phyloP scores from a whole-genome alignment of 2,329 filamentous ascomycete genomes.

The Rhynchosporium agropyri region DNA sequence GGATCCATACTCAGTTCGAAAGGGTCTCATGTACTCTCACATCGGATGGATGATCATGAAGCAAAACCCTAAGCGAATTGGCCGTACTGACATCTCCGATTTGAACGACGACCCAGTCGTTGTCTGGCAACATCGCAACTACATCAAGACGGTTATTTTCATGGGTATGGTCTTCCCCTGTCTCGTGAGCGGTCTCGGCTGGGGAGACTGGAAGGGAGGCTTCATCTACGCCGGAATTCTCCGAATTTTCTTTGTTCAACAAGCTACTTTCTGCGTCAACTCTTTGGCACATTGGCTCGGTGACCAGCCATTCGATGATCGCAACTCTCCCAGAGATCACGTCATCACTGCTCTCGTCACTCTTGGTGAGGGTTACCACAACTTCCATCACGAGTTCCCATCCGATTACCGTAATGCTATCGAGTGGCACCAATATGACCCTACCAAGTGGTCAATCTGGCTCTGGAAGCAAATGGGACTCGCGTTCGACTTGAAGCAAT shows the following conservation, averaged over 20 bases:
- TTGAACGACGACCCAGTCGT: slow-evolving; percentile 85
- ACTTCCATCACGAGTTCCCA: slow-evolving; percentile 95
- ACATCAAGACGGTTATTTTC: slow-evolving; percentile 75
- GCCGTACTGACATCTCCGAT: slow-evolving; percentile 85
- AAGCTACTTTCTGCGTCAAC: slow-evolving; percentile 93
- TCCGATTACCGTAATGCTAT: slow-evolving; percentile 93
- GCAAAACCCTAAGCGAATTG: slow-evolving; percentile 88
- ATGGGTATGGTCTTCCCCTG: slow-evolving; percentile 80
- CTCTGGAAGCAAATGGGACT: slow-evolving; percentile 81
- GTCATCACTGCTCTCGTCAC: slow-evolving; percentile 84
- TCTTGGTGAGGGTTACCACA: slow-evolving; percentile 88
- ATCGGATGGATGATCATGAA: slow-evolving; percentile 93
- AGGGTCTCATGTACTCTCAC: slow-evolving; percentile 82
- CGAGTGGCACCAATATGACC: slow-evolving; percentile 89
- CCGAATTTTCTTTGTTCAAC: slow-evolving; percentile 86
- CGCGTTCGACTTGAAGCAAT: slow-evolving; percentile 86
- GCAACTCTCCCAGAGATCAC: slow-evolving; percentile 87
- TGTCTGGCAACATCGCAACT: slow-evolving; percentile 86
- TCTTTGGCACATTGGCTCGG: slow-evolving; percentile 88
- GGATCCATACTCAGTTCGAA: slow-evolving; percentile 88
- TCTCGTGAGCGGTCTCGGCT: slow-evolving; percentile 74
- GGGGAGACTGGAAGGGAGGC: slow-evolving; percentile 80
- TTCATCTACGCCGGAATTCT: slow-evolving; percentile 86
- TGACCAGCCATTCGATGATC: slow-evolving; percentile 90
- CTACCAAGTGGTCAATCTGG: slow-evolving; percentile 89